A percentile compares a stretch with the other conserved stretches of the same genome.
These are phyloP conservation scores for Hypoxylon cercidicola DNA, from an alignment of 495 filamentous ascomycete genomes.

Conservation along the genomic window DNA sequence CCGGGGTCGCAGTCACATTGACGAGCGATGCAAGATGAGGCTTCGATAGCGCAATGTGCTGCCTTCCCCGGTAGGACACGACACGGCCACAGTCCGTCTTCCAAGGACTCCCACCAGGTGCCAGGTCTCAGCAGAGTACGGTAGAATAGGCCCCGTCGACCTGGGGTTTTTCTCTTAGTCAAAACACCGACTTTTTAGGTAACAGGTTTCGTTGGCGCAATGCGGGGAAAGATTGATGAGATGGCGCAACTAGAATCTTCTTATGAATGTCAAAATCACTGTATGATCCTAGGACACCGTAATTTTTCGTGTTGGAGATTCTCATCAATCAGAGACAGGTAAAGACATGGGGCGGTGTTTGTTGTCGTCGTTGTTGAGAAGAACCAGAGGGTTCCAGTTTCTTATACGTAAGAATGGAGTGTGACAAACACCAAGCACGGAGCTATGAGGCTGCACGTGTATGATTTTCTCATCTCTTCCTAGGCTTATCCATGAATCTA, in stretches of 20 bases:
- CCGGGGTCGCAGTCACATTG: slow-evolving; percentile 30
- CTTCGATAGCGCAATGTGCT: slow-evolving; percentile 46
- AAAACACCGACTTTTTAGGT: slow-evolving; percentile 58
- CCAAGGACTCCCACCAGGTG: slow-evolving; percentile 13
- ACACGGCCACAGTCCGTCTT: slow-evolving; percentile 18
- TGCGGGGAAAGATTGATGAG: slow-evolving; percentile 56
- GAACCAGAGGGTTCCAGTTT: slow-evolving; percentile 19
- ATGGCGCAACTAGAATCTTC: slow-evolving; percentile 28
- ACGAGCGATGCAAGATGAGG: slow-evolving; percentile 42
- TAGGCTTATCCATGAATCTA: slow-evolving; percentile 22
- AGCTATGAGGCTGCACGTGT: slow-evolving; percentile 36
- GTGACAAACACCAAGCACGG: slow-evolving; percentile 36
- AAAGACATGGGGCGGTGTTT: slow-evolving; percentile 20
- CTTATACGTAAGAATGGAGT: slow-evolving; percentile 35
- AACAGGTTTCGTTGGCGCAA: slow-evolving; percentile 54
- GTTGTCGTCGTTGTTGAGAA: slow-evolving; percentile 16
- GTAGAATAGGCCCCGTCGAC: slow-evolving; percentile 9
- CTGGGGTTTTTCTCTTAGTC: slow-evolving; percentile 61
- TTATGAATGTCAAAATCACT: neutral
- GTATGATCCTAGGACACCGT: slow-evolving; percentile 9
- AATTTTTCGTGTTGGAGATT: slow-evolving; percentile 11
- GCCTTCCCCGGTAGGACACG: slow-evolving; percentile 18
- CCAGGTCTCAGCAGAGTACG: slow-evolving; percentile 37
- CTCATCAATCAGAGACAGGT: slow-evolving; percentile 22
- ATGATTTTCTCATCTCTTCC: slow-evolving; percentile 11